Evolutionary conservation across 805 yeast genomes (phyloP), one percentile per base, ranked within the genome.

Genomic region (Wickerhamomyces kurtzmanii): DNA sequence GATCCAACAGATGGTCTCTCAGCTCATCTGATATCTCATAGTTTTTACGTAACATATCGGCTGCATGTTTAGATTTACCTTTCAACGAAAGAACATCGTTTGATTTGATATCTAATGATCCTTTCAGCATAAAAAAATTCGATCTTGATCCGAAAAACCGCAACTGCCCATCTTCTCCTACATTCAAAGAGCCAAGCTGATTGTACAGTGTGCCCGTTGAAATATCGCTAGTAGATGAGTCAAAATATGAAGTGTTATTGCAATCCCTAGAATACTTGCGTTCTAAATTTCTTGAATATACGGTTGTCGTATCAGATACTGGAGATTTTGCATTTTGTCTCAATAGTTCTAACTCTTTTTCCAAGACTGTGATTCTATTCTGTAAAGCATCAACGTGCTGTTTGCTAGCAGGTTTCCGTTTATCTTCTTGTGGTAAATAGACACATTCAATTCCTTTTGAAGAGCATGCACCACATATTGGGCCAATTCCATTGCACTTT

Each of bases 401-500:
- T 15, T 21, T 21, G 9, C 23, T 21, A 5, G 13, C 13, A 5
- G 23, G 23, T 21, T 21, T 21, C 10, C 23, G 12, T 21, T 21
- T 21, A 12, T 21, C 23, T 5, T 6, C 5, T 11, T 12, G 6
- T 21, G 13, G 10, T 21, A n/a, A 12, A 28, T 43, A 45, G 11
- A 30, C 19, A 31, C 50, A 45, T 2, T 24, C 23, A 4, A 32
- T 20, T 3, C 35, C 34, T 15, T 27, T 33, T 26, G 38, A 43
- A 4, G 16, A 5, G 33, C 74, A 68, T n/a, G 53, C 33, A 1
- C 67, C 64, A 43, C 74, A 68, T 1, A 48, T 40, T 1, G 73
- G 73, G 27, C 50, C 56, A 8, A 27, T 39, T 31, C 65, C 57
- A 40, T 67, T 71, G 44, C 73, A 68, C 32, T 62, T 65, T 34